These are phyloP conservation scores for Termitomyces bulborhizus DNA, from an alignment of 768 basidiomycete genomes.

Conservation along the genomic window DNA sequence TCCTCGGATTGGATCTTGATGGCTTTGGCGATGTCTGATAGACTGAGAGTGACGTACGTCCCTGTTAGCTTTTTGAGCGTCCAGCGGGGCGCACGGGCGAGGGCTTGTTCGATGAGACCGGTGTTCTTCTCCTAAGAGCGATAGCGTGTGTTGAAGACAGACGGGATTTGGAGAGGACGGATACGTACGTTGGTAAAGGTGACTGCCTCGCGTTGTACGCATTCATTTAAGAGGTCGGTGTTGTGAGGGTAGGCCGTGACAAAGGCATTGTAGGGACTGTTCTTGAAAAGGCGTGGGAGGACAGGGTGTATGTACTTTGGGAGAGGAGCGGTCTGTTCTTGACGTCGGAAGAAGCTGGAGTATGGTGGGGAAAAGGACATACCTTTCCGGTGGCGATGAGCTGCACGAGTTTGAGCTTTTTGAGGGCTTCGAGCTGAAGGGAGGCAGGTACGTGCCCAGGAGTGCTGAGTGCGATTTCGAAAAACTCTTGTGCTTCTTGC, in stretches of 20 bases:
- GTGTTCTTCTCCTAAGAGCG: constrained; percentile 57
- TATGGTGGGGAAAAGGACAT: constrained; percentile 1
- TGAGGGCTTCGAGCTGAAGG: constrained; percentile 80
- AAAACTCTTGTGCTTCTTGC: constrained; percentile 65
- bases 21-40: constrained; percentile 62
- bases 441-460: constrained; percentile 54
- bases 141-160: neutral
- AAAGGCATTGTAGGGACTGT: constrained; percentile 58
- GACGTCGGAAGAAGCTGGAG: neutral
- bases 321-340: constrained; percentile 34
- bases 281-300: constrained; percentile 58
- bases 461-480: constrained; percentile 71
- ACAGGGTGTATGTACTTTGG: constrained; percentile 71
- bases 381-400: constrained; percentile 75
- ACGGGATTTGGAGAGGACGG: no score
- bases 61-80: constrained; percentile 72
- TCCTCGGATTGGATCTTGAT: constrained; percentile 46
- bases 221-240: constrained; percentile 32
- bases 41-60: constrained; percentile 74
- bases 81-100: constrained; percentile 72
- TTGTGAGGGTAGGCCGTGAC: constrained; percentile 62
- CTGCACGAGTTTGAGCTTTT: constrained; percentile 77
- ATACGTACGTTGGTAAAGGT: constrained; percentile 46
- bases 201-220: constrained; percentile 50
- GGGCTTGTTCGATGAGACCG: constrained; percentile 62